These are phyloP conservation scores for Tolypocladium pustulatum DNA, from an alignment of 2,329 filamentous ascomycete species.

Conservation along the genomic window DNA sequence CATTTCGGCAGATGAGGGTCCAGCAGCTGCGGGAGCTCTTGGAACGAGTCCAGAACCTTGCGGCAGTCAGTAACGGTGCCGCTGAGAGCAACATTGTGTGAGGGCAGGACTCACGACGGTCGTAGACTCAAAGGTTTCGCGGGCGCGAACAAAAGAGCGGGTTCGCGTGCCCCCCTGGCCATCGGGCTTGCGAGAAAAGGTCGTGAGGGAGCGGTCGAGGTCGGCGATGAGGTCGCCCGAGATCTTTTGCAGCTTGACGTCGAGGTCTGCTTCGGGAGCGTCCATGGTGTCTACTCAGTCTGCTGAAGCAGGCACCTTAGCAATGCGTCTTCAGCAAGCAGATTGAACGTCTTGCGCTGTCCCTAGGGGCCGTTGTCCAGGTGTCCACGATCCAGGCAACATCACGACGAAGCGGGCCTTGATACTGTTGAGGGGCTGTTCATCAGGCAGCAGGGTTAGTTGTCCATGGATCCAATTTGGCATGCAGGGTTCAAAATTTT, in stretches of 20 bases:
- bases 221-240: conserved; percentile 49
- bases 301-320: not conserved
- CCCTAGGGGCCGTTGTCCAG: not conserved
- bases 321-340: not conserved
- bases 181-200: conserved; percentile 42
- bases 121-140: conserved; percentile 37
- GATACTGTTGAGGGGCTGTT: not conserved
- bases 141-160: conserved; percentile 37
- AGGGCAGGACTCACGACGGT: conserved; percentile 26
- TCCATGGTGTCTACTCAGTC: conserved; percentile 37
- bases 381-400: not conserved
- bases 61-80: not conserved
- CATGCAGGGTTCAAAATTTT: not conserved
- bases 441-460: not conserved
- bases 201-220: conserved; percentile 40
- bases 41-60: conserved; percentile 70
- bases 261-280: conserved; percentile 46
- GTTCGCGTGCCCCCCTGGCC: conserved; percentile 29
- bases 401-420: not conserved
- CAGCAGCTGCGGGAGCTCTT: conserved; percentile 88
- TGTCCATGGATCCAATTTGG: not conserved
- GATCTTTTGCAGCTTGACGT: conserved; percentile 51
- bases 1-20: conserved; percentile 72
- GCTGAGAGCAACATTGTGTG: not conserved
- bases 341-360: too few species aligned